Percentiles rank a stretch among this genome's conserved stretches.
These are phyloP conservation scores for Alternaria sp. DNA, from an alignment of 2,329 filamentous ascomycete species.

Conservation along the genomic window DNA sequence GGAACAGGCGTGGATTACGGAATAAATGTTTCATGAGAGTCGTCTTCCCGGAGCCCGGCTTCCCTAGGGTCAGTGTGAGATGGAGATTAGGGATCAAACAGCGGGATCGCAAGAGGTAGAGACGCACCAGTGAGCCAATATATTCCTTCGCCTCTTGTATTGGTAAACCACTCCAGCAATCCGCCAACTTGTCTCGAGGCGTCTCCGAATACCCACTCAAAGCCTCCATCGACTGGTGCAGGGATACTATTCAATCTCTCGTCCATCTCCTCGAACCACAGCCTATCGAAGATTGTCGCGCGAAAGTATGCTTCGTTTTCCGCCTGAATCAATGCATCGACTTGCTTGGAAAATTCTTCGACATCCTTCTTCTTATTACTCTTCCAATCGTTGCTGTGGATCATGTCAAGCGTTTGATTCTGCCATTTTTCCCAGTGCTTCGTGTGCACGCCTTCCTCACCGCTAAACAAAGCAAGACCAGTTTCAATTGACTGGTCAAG, in stretches of 20 bases:
- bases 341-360: constrained; percentile 38
- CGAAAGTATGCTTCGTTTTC: constrained; percentile 38
- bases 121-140: constrained; percentile 43
- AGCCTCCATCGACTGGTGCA: constrained; percentile 29
- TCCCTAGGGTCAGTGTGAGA: constrained; percentile 21
- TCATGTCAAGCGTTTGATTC: constrained; percentile 34
- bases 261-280: constrained; percentile 37
- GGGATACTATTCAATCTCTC: constrained; percentile 36
- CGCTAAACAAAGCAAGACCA: constrained; percentile 33
- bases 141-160: constrained; percentile 35
- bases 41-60: constrained; percentile 60
- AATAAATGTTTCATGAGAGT: constrained; percentile 55
- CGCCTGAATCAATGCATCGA: constrained; percentile 29
- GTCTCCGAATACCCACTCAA: constrained; percentile 36
- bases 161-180: constrained; percentile 41
- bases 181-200: constrained; percentile 23
- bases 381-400: constrained; percentile 40
- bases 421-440: constrained; percentile 41
- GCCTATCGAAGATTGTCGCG: constrained; percentile 30
- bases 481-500: constrained; percentile 43
- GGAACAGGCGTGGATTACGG: constrained; percentile 36
- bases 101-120: not conserved
- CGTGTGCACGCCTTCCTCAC: constrained; percentile 22
- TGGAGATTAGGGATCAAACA: not conserved
- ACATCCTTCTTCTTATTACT: constrained; percentile 41